Evolutionary conservation across 202 grass and related monocot species (phyloP), one percentile per base, ranked within the genome.

Genomic region (Carex sylvatica): DNA sequence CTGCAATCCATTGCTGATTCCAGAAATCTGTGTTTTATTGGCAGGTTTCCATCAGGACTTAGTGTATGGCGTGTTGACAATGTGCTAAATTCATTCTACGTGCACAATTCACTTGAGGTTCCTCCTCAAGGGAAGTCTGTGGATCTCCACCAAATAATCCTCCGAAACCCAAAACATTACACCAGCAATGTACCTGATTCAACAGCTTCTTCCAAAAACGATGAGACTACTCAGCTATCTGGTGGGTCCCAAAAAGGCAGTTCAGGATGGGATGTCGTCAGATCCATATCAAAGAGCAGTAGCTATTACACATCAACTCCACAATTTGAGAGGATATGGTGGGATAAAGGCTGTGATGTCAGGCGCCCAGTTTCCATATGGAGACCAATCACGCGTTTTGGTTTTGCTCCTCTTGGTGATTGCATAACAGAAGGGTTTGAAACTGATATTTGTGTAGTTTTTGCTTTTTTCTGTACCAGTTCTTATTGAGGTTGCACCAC

Each of bases 321-420:
- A 65, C 90, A 95, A 70, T 98, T 98, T 75, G 92, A 95, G 88
- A 98, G 95, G 78, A 90, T 98, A 87, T 98, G 95, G 95, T 95
- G 92, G 92, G 95, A 98, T 90, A 98, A 95, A 95, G 90, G 92
- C 70, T 79, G 87, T 3, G 95, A 98, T 75, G 71, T 87, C 71
- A 93, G 88, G 85, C 91, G 54, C 53, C 75, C 95, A 60, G 89
- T 90, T 95, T 98, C 92, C 71, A 90, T 98, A 84, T 98, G 95
- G 95, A 87, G 95, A 20, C 95, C 95, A 74, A 82, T 91, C 79
- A 53, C 90, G 70, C 82, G 92, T 88, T 83, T 86, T 61, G 92
- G 89, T 61, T 95, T 95, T 90, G 80, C 88, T 87, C 82, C 87
- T 4, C 72, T 98, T 87, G 95, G 95, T 70, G 95, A 98, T 81